Percentiles rank a stretch among this genome's conserved stretches.
phyloP scores from a whole-genome alignment of 495 filamentous ascomycete genomes.

The Xylaria scruposa region DNA sequence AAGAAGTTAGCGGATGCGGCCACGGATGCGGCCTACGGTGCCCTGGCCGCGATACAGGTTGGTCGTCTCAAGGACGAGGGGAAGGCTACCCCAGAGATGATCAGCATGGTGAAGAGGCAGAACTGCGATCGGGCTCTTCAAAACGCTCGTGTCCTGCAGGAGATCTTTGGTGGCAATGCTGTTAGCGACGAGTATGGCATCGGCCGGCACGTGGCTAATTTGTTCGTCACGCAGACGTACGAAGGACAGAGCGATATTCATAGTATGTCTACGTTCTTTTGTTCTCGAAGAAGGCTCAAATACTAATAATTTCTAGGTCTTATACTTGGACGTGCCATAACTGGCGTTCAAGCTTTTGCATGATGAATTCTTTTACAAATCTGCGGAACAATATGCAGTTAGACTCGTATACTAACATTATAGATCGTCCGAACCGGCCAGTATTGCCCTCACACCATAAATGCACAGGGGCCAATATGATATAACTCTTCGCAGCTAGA shows the following conservation, averaged over 20 bases:
- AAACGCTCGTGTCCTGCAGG: constrained; percentile 82
- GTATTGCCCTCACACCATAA: background rate
- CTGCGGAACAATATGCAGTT: background rate
- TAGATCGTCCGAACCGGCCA: background rate
- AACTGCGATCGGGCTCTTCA: constrained; percentile 92
- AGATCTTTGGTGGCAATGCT: constrained; percentile 96
- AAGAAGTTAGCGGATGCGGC: constrained; percentile 94
- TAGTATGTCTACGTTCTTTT: constrained; percentile 60
- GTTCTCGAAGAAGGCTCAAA: background rate
- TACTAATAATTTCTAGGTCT: constrained; percentile 52
- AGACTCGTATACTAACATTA: background rate
- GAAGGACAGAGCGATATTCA: constrained; percentile 98
- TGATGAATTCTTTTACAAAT: constrained; percentile 32
- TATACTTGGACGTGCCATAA: constrained; percentile 68
- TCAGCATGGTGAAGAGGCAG: constrained; percentile 97
- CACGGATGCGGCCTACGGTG: constrained; percentile 90
- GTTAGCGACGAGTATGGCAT: constrained; percentile 96
- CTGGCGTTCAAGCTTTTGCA: constrained; percentile 65
- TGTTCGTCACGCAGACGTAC: constrained; percentile 98
- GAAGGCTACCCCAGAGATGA: constrained; percentile 91
- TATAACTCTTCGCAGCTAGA: background rate
- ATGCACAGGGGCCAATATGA: background rate
- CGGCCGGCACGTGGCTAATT: constrained; percentile 91
- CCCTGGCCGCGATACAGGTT: constrained; percentile 85
- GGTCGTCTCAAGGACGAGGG: constrained; percentile 92